Base-by-base conservation (phyloP, 352 stramenopile species). In the Thalassiosira ordinaria region DNA sequence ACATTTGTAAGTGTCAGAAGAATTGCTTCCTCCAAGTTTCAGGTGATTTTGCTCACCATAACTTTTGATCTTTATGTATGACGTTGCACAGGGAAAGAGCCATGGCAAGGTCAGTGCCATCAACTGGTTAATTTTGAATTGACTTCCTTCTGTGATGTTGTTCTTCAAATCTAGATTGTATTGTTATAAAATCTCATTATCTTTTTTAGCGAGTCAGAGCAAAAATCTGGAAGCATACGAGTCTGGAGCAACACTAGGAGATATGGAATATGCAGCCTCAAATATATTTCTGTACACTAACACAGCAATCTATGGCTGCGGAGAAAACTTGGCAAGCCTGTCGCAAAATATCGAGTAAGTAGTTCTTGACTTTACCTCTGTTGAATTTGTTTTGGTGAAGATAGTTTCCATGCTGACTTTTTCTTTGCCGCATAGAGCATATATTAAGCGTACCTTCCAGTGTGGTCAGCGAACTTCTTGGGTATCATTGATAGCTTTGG, bases 141-240 rank as follows among this genome's bases (percentile, higher is more conserved):
- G 37, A 47, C 37, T 16, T 16, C 16, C 16, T 47, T 16, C 37
- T 47, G 8, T 47, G 8, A 9, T 9, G 8, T 16, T 47, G 37
- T 16, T 16, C 9, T 47, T 16, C 16, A 47, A 16, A 16, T 47
- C 37, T 16, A 47, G 37, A 16, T 9, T 47, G 37, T 16, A 16
- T 16, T 16, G 9, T 47, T 37, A 22, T 5, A 26, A 9, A 22
- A 49, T 44, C 16, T 64, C 16, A 44, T 35, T n/a, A 47, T 9
- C 1, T 29, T n/a, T 46, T 63, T 11, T 67, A 74, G 73, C 73
- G n/a, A 62, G 33, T 18, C 61, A 67, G 0, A 29, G 49, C 31
- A 82, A 82, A n/a, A 53, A 82, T 74, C 44, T 76, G 24, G 65
- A 82, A 41, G 74, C 55, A 35, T 77, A 61, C 27, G 74, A 82